A percentile compares a stretch with the other conserved stretches of the same genome.
phyloP scores from a whole-genome alignment of 2,329 filamentous ascomycete genomes.

The Didymella keratinophila region DNA sequence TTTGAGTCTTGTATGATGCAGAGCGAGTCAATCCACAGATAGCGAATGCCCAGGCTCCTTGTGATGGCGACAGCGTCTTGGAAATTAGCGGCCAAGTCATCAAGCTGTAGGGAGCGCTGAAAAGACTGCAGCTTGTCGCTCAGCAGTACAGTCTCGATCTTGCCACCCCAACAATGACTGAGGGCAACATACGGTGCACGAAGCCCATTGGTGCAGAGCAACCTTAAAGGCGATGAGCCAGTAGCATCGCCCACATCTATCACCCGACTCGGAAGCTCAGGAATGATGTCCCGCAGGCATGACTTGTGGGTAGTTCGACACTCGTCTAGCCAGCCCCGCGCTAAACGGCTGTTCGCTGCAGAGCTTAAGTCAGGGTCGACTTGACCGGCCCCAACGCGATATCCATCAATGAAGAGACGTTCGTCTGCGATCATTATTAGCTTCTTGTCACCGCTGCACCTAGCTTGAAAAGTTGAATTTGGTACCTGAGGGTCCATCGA shows the following conservation, averaged over 20 bases:
- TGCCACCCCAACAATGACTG: background rate
- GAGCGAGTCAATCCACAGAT: background rate
- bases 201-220: background rate
- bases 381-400: background rate
- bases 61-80: background rate
- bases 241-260: background rate
- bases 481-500: background rate
- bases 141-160: background rate
- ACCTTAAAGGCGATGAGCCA: background rate
- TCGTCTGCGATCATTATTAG: background rate
- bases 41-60: background rate
- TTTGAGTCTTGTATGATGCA: too few relatives aligned
- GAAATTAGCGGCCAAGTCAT: background rate
- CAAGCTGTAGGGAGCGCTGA: background rate
- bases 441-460: background rate
- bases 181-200: background rate
- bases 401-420: background rate
- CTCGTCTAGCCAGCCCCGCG: background rate
- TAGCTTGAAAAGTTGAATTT: background rate
- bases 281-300: background rate
- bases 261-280: background rate
- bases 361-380: background rate
- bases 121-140: background rate
- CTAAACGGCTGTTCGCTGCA: background rate
- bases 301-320: background rate